Base-by-base conservation (phyloP, 2,329 filamentous ascomycete genomes). In the Monilinia aucupariae region DNA sequence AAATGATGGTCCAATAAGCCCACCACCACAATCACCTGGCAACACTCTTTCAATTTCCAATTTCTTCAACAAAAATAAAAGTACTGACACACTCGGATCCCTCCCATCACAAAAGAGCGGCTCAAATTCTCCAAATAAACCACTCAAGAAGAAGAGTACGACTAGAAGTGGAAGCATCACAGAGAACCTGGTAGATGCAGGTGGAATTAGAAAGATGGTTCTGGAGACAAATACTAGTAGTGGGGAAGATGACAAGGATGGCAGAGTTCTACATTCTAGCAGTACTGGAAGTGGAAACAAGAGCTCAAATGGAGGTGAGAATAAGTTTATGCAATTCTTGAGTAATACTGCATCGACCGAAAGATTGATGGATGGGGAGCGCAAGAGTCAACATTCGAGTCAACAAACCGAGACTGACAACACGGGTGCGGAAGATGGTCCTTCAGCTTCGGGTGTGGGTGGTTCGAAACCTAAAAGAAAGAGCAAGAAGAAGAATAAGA, bases 141-240 rank as follows among this genome's bases (percentile, higher is more conserved):
- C 67, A 34, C 76, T 76, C 47, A 70, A 73, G 22, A 75, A 75
- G 56, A 77, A 77, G 41, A 79, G 81, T 10, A 78, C 80, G 5
- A 85, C 86, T 7, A 81, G 88, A 63, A 90, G 86, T 68, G 89
- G 90, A 34, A 90, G 87, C 72, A 91, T 92, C 69, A 91, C 89
- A 0, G 89, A 92, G 75, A 90, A 89, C 65, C 79, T 90, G n/a
- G 78, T 92, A 62, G 87, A 92, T 71, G 80, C 87, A 2, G 85
- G 87, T 62, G 90, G 90, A 2, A 82, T 92, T 59, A 84, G 85
- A 67, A 93, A 93, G 76, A 84, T 91, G 51, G 84, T 93, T 0
- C 78, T 93, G 32, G 87, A 91, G 71, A 86, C 86, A 3, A 88
- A 34, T n/a, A 15, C 51, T n/a, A 27, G 37, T 48, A 45, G 37